phyloP scores from a whole-genome alignment of 768 basidiomycete genomes.

The Auriscalpium orientale region DNA sequence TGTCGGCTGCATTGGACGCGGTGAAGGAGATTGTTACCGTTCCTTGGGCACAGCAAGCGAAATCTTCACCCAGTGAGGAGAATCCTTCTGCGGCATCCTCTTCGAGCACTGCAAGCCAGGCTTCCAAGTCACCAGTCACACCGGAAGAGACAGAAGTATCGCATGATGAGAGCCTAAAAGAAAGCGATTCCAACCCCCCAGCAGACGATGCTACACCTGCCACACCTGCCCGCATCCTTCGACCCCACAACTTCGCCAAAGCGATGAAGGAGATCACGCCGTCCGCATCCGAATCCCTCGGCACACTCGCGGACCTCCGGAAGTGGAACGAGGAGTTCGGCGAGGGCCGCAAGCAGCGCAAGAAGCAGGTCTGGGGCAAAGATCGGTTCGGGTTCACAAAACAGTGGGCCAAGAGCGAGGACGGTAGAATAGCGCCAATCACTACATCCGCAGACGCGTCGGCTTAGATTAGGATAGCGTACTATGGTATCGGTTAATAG shows the following conservation, averaged over 20 bases:
- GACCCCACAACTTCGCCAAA: constrained; percentile 64
- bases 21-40: constrained; percentile 79
- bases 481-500: not conserved
- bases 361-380: constrained; percentile 78
- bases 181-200: not conserved
- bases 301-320: constrained; percentile 64
- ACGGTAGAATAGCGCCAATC: constrained; percentile 33
- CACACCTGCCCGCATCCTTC: constrained; percentile 32
- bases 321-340: constrained; percentile 96
- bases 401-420: constrained; percentile 30
- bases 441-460: not conserved
- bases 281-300: constrained; percentile 76
- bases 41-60: constrained; percentile 51
- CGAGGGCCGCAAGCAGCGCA: constrained; percentile 65
- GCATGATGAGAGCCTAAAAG: not conserved
- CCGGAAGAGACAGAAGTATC: not conserved
- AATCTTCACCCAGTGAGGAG: constrained; percentile 1
- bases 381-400: constrained; percentile 81
- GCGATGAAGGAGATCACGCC: constrained; percentile 88
- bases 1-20: constrained; percentile 85
- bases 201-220: not conserved
- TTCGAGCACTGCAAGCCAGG: not conserved
- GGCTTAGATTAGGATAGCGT: not conserved
- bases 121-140: too few species aligned
- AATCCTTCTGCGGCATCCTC: not conserved